These are phyloP conservation scores for Fusarium pilosicola DNA, from an alignment of 2,329 filamentous ascomycete genomes.

Conservation along the genomic window DNA sequence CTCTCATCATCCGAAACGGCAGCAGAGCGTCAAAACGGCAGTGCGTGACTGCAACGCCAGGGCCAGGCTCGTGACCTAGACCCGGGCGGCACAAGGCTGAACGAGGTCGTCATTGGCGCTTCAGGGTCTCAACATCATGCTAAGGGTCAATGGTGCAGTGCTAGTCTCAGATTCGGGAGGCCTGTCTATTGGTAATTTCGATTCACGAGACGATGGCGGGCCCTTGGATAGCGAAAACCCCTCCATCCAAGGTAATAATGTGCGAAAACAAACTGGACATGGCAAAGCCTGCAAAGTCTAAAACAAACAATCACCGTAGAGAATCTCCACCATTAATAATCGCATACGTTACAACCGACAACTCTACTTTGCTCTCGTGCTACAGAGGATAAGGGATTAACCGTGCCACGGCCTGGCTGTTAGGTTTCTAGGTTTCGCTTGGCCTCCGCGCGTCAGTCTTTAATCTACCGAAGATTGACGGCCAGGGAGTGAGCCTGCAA, in stretches of 20 bases:
- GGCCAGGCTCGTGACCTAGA: slow-evolving; percentile 1
- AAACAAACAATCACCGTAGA: not conserved
- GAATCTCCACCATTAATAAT: slow-evolving; percentile 9
- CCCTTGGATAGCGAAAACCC: not conserved
- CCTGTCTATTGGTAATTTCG: slow-evolving; percentile 8
- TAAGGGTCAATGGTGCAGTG: not conserved
- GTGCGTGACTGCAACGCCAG: slow-evolving; percentile 11
- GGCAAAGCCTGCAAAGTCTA: not conserved
- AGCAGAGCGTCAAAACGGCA: slow-evolving; percentile 20
- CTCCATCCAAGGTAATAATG: not conserved
- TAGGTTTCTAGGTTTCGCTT: slow-evolving; percentile 37
- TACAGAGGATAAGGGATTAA: not conserved
- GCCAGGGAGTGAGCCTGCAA: not conserved
- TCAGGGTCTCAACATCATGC: slow-evolving; percentile 9
- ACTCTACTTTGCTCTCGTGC: not conserved
- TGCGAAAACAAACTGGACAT: not conserved
- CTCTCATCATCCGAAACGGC: slow-evolving; percentile 16
- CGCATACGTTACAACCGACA: slow-evolving; percentile 20
- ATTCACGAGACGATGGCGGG: not conserved
- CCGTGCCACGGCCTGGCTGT: slow-evolving; percentile 24
- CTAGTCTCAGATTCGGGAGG: slow-evolving; percentile 4
- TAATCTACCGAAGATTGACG: slow-evolving; percentile 12
- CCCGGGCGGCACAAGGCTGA: slow-evolving; percentile 31
- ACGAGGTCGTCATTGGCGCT: slow-evolving; percentile 6
- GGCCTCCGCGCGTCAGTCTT: slow-evolving; percentile 30